Percentiles rank a stretch among this genome's conserved stretches.
These are phyloP conservation scores for Ricinus communis DNA, from an alignment of 345 rosid genomes.

Conservation along the genomic window DNA sequence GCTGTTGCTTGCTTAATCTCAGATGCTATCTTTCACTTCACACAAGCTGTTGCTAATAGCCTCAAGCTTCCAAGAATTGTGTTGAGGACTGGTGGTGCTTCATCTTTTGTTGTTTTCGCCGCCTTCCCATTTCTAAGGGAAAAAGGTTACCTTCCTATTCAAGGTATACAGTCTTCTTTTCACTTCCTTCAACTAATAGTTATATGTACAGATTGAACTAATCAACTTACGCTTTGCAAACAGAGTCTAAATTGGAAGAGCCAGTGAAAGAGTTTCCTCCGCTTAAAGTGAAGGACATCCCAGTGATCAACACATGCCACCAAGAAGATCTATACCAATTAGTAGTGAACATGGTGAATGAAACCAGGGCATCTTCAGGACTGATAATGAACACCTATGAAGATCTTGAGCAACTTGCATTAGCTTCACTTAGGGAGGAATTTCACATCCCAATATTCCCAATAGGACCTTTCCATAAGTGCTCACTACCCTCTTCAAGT, in stretches of 20 bases:
- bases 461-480: constrained; percentile 44
- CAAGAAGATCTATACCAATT: constrained; percentile 14
- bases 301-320: constrained; percentile 19
- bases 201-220: background rate
- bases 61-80: constrained; percentile 47
- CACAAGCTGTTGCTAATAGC: constrained; percentile 36
- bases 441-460: constrained; percentile 25
- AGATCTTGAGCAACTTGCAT: constrained; percentile 28
- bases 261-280: no score
- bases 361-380: constrained; percentile 30
- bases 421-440: constrained; percentile 1
- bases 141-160: constrained; percentile 31
- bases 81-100: constrained; percentile 36
- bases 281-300: constrained; percentile 50
- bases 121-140: constrained; percentile 25
- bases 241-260: constrained; percentile 41
- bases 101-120: constrained; percentile 27
- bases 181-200: background rate
- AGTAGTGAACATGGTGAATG: constrained; percentile 20
- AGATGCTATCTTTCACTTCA: constrained; percentile 45
- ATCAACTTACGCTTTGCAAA: background rate
- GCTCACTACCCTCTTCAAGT: constrained; percentile 19
- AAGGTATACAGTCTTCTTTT: constrained; percentile 20
- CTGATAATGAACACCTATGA: constrained; percentile 34
- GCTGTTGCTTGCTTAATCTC: constrained; percentile 44